Conservation (phyloP, 352 stramenopile genomes). For the Pythium inflatum region DNA sequence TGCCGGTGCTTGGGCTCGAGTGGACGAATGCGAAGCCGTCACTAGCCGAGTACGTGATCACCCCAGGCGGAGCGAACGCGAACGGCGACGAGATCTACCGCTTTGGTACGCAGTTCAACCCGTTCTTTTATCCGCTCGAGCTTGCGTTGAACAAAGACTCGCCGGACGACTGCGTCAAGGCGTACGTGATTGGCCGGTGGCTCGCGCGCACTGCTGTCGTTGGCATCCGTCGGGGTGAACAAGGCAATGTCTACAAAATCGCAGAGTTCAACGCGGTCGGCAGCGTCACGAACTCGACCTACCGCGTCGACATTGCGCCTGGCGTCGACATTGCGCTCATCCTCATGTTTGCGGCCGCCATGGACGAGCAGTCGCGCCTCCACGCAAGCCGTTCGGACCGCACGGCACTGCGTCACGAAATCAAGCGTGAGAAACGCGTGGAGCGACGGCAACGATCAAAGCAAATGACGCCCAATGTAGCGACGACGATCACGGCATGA, state of each 20-base stretch:
- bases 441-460: background rate
- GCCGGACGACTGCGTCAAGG: constrained; percentile 1
- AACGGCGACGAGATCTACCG: constrained; percentile 12
- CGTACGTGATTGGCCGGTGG: constrained; percentile 27
- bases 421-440: constrained; percentile 18
- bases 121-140: constrained; percentile 27
- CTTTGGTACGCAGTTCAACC: constrained; percentile 27
- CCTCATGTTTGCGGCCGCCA: constrained; percentile 25
- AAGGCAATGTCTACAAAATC: constrained; percentile 25
- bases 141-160: constrained; percentile 22
- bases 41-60: constrained; percentile 21
- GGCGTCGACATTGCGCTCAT: constrained; percentile 27
- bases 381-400: constrained; percentile 22
- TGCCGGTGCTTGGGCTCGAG: constrained; percentile 22
- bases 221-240: constrained; percentile 19
- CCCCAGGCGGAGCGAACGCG: constrained; percentile 10
- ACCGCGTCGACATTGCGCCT: constrained; percentile 26
- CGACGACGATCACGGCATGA: no score
- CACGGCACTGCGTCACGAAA: constrained; percentile 14
- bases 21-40: constrained; percentile 22
- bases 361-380: constrained; percentile 28
- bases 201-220: constrained; percentile 23
- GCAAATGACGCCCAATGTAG: no score
- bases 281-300: constrained; percentile 7
- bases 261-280: constrained; percentile 22